Base-by-base conservation (phyloP, 78 protist species). In the Tieghemostelium lacteum region DNA sequence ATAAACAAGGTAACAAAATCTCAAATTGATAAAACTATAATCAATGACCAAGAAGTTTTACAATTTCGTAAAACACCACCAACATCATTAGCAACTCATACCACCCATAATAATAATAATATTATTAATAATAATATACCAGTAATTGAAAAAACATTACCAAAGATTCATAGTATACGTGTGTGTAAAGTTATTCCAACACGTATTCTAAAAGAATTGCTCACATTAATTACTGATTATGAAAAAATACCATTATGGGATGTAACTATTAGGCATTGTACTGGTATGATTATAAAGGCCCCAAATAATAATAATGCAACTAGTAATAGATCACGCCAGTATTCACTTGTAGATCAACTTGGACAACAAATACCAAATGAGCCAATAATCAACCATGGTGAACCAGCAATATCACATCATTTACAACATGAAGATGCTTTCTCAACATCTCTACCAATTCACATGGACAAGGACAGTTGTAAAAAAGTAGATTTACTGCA, bases 211-310 rank as follows among this genome's bases (percentile, higher is more conserved):
- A 80, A 80, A 57, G 62, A 67, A 22, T 17, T 80, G 17, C 19
- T 80, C 1, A 37, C 31, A 14, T 28, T 80, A 3, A 80, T 80
- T 10, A 65, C 63, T 52, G 88, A 80, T 34, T 80, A 80, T 20
- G 88, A 80, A 42, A 80, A 80, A 62, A 80, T 80, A 26, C 88
- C 88, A 20, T 64, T 80, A 6, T 80, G 88, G 88, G 88, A 80
- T 22, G 88, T 80, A 16, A 58, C 88, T 6, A 54, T 80, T 1
- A 40, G 88, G n/a, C 88, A 80, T 55, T 80, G 88, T 26, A 80
- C 88, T 10, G 88, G 88, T 19, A 67, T 80, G 67, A 62, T 80
- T 0, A 61, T 80, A 5, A 80, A 80, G 36, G n/a, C 57, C 2
- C 88, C 88, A 24, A 57, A 57, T 57, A 57, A 22, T 19, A 57